Evolutionary conservation across 805 yeast species (phyloP).

Genomic region (Metschnikowia lachancei): DNA sequence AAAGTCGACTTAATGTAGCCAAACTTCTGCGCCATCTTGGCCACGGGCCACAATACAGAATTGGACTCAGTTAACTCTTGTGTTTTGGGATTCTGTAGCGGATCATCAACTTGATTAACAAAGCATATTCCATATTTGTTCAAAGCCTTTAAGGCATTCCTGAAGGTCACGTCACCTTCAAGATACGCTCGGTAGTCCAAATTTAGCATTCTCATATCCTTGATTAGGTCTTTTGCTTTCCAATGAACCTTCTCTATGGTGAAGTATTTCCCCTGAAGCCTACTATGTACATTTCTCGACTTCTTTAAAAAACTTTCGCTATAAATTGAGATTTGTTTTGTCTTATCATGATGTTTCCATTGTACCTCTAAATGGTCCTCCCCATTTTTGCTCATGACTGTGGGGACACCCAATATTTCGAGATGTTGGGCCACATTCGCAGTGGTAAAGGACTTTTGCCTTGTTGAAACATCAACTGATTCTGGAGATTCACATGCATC

Average conservation of each 20-base stretch:
- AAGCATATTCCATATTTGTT: slow-evolving; percentile 57
- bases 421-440: slow-evolving; percentile 41
- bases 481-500: slow-evolving; percentile 53
- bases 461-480: slow-evolving; percentile 54
- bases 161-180: slow-evolving; percentile 29
- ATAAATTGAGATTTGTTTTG: slow-evolving; percentile 34
- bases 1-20: slow-evolving; percentile 72
- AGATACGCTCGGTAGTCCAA: slow-evolving; percentile 42
- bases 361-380: slow-evolving; percentile 38
- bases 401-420: slow-evolving; percentile 35
- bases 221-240: slow-evolving; percentile 33
- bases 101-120: slow-evolving; percentile 51
- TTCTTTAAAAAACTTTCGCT: slow-evolving; percentile 46
- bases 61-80: slow-evolving; percentile 38
- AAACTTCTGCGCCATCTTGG: slow-evolving; percentile 45
- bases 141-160: slow-evolving; percentile 42
- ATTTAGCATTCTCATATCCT: slow-evolving; percentile 20
- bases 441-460: slow-evolving; percentile 66
- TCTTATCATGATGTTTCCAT: slow-evolving; percentile 33
- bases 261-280: slow-evolving; percentile 38
- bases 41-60: slow-evolving; percentile 41
- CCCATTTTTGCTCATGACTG: slow-evolving; percentile 22
- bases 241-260: slow-evolving; percentile 38
- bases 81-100: slow-evolving; percentile 27
- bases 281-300: slow-evolving; percentile 34